A percentile compares a stretch with the other conserved stretches of the same genome.
These are phyloP conservation scores for Shiraia sp. DNA, from an alignment of 2,329 filamentous ascomycete genomes.

Conservation along the genomic window DNA sequence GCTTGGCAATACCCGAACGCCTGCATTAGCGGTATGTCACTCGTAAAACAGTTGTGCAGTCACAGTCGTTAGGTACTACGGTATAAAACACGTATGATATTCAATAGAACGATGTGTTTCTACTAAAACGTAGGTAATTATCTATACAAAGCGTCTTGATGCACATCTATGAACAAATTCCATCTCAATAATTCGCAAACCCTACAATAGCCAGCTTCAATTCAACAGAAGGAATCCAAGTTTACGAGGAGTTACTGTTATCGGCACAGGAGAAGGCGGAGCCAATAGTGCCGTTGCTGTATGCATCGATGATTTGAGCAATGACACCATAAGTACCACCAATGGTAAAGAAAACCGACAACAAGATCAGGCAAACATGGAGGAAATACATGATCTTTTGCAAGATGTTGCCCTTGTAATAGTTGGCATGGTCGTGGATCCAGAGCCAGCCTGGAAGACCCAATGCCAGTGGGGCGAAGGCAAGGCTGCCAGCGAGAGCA, in stretches of 20 bases:
- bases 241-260: constrained; percentile 34
- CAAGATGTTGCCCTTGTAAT: constrained; percentile 41
- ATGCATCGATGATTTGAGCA: constrained; percentile 57
- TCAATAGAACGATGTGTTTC: too few relatives aligned
- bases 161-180: too few relatives aligned
- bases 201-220: too few relatives aligned
- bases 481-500: constrained; percentile 54
- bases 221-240: too few relatives aligned
- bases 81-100: too few relatives aligned
- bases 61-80: too few relatives aligned
- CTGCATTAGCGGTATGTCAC: not conserved
- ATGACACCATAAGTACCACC: constrained; percentile 57
- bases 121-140: too few relatives aligned
- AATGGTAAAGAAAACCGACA: constrained; percentile 54
- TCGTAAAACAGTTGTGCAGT: not conserved
- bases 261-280: constrained; percentile 36
- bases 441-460: constrained; percentile 55
- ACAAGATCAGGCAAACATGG: constrained; percentile 48
- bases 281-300: constrained; percentile 53
- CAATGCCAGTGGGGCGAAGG: constrained; percentile 57
- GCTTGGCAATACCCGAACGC: not conserved
- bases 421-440: constrained; percentile 54
- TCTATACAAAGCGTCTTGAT: too few relatives aligned
- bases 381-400: constrained; percentile 47
- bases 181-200: too few relatives aligned